Conservation (phyloP, 441 rosid species). For the Gossypium schwendimanii region DNA sequence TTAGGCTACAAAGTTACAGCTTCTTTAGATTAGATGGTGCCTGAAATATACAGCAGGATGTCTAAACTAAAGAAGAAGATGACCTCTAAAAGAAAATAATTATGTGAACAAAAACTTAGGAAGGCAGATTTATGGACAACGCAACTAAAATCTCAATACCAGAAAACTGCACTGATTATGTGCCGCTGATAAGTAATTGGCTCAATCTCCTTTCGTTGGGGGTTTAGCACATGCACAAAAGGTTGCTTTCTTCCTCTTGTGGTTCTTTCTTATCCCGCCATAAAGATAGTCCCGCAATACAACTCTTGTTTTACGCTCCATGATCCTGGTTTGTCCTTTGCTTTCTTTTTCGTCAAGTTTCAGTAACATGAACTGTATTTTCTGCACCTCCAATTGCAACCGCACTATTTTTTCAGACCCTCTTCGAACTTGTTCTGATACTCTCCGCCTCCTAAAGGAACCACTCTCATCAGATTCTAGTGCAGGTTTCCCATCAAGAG, state of each 20-base stretch:
- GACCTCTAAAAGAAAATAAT: constrained; percentile 15
- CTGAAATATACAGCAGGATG: constrained; percentile 28
- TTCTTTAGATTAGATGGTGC: constrained; percentile 18
- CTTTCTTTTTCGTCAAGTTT: constrained; percentile 62
- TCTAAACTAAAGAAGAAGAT: constrained; percentile 17
- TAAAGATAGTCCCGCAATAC: constrained; percentile 70
- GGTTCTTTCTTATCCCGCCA: constrained; percentile 43
- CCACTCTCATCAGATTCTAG: constrained; percentile 41
- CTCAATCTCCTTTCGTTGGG: constrained; percentile 52
- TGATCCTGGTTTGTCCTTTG: constrained; percentile 38
- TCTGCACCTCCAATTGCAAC: constrained; percentile 87
- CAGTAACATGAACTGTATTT: constrained; percentile 63
- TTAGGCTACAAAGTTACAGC: constrained; percentile 15
- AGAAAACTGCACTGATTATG: constrained; percentile 5
- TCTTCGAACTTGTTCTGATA: constrained; percentile 70
- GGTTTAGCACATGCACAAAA: constrained; percentile 75
- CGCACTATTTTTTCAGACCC: constrained; percentile 76
- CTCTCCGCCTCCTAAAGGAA: constrained; percentile 35
- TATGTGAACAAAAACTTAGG: not conserved
- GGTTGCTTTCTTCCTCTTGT: constrained; percentile 39
- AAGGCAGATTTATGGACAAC: constrained; percentile 27
- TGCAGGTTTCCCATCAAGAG: constrained; percentile 38
- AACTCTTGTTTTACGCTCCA: constrained; percentile 50
- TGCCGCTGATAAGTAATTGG: not conserved
- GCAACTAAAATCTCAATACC: constrained; percentile 8